Conservation (phyloP, 306 rosid genomes). For the Cucurbita argyrosperma region DNA sequence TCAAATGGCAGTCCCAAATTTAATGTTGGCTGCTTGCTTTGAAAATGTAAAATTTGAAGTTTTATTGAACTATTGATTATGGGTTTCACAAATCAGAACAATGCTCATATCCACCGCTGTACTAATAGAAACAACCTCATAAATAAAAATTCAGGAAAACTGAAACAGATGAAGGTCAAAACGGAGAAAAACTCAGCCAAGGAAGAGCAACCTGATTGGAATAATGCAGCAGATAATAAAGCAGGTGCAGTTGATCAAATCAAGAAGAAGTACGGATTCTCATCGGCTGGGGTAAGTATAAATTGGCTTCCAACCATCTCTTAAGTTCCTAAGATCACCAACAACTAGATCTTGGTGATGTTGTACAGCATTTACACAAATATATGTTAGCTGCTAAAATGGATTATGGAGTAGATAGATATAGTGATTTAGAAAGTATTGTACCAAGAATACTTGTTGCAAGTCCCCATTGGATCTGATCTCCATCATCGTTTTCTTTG, state of each 20-base stretch:
- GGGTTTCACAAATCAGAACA: neutral
- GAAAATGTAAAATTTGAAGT: neutral
- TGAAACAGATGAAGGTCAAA: constrained; percentile 54
- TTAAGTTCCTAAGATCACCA: neutral
- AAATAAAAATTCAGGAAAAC: constrained; percentile 36
- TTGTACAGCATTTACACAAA: too few relatives aligned
- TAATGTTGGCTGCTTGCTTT: neutral
- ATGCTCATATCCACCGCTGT: neutral
- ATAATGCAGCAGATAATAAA: constrained; percentile 38
- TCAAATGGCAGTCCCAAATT: neutral
- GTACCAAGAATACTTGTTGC: neutral
- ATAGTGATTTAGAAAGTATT: neutral
- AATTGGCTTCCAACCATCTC: neutral
- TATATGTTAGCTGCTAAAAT: neutral
- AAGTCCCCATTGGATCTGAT: neutral
- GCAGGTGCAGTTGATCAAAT: constrained; percentile 48
- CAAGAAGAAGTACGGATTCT: constrained; percentile 65
- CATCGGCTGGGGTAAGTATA: constrained; percentile 43
- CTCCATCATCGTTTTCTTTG: neutral
- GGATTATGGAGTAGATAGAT: neutral
- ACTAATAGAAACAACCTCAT: neutral
- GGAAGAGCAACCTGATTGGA: constrained; percentile 47
- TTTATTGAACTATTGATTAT: neutral
- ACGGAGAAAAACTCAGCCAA: constrained; percentile 33
- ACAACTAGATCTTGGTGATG: too few relatives aligned